These are phyloP conservation scores for Aspergillus kassunensis DNA, from an alignment of 495 filamentous ascomycete species.

Conservation along the genomic window DNA sequence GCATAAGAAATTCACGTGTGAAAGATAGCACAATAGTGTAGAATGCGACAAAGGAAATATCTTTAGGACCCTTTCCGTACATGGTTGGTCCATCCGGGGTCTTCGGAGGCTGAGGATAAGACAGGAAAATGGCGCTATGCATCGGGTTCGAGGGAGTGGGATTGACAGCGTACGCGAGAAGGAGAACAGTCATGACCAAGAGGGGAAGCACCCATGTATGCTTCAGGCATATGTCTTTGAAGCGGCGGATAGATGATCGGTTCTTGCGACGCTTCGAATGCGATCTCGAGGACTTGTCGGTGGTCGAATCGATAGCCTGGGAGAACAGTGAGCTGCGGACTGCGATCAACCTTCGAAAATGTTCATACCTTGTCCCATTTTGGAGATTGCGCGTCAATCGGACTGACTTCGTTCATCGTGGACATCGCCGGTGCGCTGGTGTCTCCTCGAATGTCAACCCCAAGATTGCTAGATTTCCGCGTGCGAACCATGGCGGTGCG, in stretches of 20 bases:
- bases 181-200: conserved; percentile 58
- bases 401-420: conserved; percentile 47
- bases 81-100: conserved; percentile 54
- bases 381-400: conserved; percentile 39
- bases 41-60: conserved; percentile 84
- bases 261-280: conserved; percentile 49
- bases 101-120: conserved; percentile 68
- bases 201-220: conserved; percentile 82
- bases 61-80: conserved; percentile 86
- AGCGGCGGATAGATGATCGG: conserved; percentile 60
- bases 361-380: conserved; percentile 37
- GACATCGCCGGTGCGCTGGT: conserved; percentile 50
- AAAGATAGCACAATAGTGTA: conserved; percentile 88
- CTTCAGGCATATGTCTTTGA: conserved; percentile 61
- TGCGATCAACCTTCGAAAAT: background rate
- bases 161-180: conserved; percentile 69
- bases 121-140: conserved; percentile 86
- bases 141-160: conserved; percentile 79
- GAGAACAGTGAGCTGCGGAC: conserved; percentile 11
- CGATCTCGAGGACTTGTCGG: conserved; percentile 36
- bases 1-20: conserved; percentile 96
- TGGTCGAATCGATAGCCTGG: conserved; percentile 21
- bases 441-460: conserved; percentile 50
- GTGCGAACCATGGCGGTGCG: conserved; percentile 37
- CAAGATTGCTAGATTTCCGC: conserved; percentile 47